Evolutionary conservation across 148 eudicot species (phyloP).

Genomic region (Rhododendron molle): DNA sequence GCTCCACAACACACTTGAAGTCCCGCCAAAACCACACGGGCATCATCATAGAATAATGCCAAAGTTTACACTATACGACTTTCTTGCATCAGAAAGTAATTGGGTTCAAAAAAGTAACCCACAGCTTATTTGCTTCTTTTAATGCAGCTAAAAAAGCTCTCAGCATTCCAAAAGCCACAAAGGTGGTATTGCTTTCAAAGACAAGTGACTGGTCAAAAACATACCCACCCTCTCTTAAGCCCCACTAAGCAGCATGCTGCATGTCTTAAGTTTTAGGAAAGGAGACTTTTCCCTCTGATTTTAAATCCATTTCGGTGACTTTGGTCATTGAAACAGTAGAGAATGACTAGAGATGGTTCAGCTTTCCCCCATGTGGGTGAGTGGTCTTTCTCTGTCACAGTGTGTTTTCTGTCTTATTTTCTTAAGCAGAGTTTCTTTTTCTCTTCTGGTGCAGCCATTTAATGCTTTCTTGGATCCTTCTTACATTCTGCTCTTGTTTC

Average conservation of each 20-base stretch:
- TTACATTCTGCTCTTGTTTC: slow-evolving; percentile 15
- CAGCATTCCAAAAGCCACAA: slow-evolving; percentile 31
- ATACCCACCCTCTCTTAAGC: neutral
- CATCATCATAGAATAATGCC: slow-evolving; percentile 4
- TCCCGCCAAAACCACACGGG: neutral
- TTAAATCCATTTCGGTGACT: neutral
- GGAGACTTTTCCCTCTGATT: neutral
- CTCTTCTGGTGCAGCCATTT: slow-evolving; percentile 16
- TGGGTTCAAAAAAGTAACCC: neutral
- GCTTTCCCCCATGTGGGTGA: slow-evolving; percentile 17
- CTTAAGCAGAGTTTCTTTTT: slow-evolving; percentile 5
- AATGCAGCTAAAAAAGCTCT: slow-evolving; percentile 30
- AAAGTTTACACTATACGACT: slow-evolving; percentile 7
- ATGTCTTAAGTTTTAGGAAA: neutral
- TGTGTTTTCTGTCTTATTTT: slow-evolving; percentile 14
- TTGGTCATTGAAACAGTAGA: slow-evolving; percentile 13
- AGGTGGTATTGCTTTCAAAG: slow-evolving; percentile 27
- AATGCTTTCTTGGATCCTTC: slow-evolving; percentile 32
- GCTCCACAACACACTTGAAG: no score
- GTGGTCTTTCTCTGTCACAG: slow-evolving; percentile 22
- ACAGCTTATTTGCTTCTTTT: slow-evolving; percentile 35
- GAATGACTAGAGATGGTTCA: neutral
- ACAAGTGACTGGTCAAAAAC: slow-evolving; percentile 27
- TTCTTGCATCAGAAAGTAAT: slow-evolving; percentile 18
- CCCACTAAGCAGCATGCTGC: neutral